phyloP scores from a whole-genome alignment of 2,329 filamentous ascomycete genomes.

The Trichophyton verrucosum region DNA sequence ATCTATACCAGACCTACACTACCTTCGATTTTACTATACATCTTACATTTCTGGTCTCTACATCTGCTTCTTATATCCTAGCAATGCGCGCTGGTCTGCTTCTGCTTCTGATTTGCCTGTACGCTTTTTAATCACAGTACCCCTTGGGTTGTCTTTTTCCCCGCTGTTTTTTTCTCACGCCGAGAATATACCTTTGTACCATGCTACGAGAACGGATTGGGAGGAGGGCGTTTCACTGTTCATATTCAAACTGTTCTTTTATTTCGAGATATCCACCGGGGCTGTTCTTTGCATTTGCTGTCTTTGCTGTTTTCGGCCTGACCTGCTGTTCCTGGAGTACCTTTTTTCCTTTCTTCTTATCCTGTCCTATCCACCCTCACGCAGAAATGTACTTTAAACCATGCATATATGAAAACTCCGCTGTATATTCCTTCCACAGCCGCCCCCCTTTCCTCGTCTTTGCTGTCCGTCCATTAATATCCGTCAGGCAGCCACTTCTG shows the following conservation, averaged over 20 bases:
- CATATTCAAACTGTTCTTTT: neutral
- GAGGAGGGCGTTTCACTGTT: neutral
- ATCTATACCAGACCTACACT: neutral
- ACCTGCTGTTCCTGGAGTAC: neutral
- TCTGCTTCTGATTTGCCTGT: neutral
- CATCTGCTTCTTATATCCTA: neutral
- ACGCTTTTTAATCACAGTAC: neutral
- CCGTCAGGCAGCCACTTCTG: neutral
- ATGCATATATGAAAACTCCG: neutral
- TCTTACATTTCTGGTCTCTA: neutral
- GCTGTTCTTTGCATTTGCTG: too few relatives aligned
- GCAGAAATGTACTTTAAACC: neutral
- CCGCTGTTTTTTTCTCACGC: neutral
- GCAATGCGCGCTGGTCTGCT: neutral
- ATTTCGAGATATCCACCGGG: neutral
- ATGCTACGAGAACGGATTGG: neutral
- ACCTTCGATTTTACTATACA: too few relatives aligned
- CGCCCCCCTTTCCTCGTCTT: neutral
- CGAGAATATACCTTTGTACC: neutral
- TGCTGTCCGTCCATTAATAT: neutral
- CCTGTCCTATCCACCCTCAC: neutral
- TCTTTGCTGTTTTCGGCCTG: neutral
- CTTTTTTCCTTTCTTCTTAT: neutral
- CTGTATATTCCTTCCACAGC: neutral
- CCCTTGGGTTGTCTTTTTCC: neutral